phyloP scores from a whole-genome alignment of 306 rosid genomes.

The Myrica gale region DNA sequence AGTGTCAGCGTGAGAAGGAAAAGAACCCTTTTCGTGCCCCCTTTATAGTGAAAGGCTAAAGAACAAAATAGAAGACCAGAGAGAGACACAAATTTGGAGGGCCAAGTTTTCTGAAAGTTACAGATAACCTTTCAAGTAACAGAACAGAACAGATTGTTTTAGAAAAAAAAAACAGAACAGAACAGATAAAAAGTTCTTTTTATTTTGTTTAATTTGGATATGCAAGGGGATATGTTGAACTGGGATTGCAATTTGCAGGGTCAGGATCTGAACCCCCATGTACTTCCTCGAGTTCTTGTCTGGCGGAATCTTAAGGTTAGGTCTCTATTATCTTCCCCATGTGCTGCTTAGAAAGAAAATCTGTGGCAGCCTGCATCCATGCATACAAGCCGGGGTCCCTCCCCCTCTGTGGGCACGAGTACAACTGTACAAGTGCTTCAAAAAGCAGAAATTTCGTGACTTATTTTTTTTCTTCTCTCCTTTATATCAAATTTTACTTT shows the following conservation, averaged over 20 bases:
- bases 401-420: slow-evolving; percentile 22
- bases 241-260: neutral
- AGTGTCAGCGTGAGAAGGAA: slow-evolving; percentile 1
- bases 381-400: slow-evolving; percentile 12
- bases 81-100: slow-evolving; percentile 1
- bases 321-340: neutral
- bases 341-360: neutral
- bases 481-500: slow-evolving; percentile 17
- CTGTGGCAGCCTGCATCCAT: neutral
- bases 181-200: neutral
- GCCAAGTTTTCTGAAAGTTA: neutral
- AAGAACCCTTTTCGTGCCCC: neutral
- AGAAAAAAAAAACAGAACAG: too few species aligned
- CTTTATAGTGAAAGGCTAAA: neutral
- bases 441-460: slow-evolving; percentile 11
- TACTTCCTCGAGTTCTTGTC: neutral
- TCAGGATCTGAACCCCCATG: slow-evolving; percentile 11
- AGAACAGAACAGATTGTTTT: neutral
- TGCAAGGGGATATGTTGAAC: neutral
- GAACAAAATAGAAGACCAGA: slow-evolving; percentile 7
- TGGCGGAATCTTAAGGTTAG: neutral
- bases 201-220: neutral
- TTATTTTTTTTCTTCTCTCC: neutral
- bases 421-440: slow-evolving; percentile 7
- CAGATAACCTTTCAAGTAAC: neutral